Base-by-base conservation (phyloP, 441 rosid genomes). In the California macrophylla region DNA sequence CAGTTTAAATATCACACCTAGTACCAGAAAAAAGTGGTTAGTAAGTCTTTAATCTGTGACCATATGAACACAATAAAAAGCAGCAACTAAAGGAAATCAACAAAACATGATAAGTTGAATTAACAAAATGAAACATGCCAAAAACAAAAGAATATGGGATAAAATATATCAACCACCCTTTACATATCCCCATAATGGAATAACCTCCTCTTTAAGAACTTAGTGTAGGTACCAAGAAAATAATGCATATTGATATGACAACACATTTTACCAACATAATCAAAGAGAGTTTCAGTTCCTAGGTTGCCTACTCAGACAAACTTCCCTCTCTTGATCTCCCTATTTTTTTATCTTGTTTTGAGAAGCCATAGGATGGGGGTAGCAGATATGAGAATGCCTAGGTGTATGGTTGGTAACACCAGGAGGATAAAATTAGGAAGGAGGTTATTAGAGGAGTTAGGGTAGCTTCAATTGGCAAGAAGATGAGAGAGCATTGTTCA, bases 1-100 rank as follows among this genome's bases (percentile, higher is more conserved):
- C 64, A 60, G 64, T 64, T 75, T 56, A 71, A 60, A 64, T 71
- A 34, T 29, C 56, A 54, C 66, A 60, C 26, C 15, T 23, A 56
- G 26, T 10, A 54, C 63, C 63, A 23, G 23, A 9, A 56, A 56
- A 52, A 56, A 56, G 63, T 0, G 65, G 74, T 65, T 30, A 71
- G n/a, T 10, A 45, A 60, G 26, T 52, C 68, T 32, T 38, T 47
- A 15, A 12, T 60, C 54, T 32, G 68, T 69, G 69, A 15, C 67
- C 21, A 66, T 30, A 69, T 20, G 28, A 62, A 10, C 63, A 56
- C 28, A 56, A 56, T 28, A 56, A 6, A 21, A 56, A 12, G 52
- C 52, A 42, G 16, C 15, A 23, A 56, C 15, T 13, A 24, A 56
- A 56, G 62, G 13, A 21, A 56, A 56, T 21, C 50, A 56, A 23